These are phyloP conservation scores for Poronia punctata DNA, from an alignment of 495 filamentous ascomycete genomes.

Conservation along the genomic window DNA sequence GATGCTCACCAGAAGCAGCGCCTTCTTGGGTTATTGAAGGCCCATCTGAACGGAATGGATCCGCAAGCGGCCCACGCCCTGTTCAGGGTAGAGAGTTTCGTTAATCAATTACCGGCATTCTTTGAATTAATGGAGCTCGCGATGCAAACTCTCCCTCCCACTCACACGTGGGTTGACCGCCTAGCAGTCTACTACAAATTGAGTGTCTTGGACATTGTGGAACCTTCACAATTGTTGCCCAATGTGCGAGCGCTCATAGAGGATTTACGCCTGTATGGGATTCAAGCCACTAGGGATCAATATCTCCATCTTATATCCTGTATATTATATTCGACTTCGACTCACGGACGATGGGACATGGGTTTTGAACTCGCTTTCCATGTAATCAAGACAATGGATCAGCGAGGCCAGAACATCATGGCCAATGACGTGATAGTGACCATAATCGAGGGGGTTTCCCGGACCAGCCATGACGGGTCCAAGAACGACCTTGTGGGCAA, in stretches of 20 bases:
- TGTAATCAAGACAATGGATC: constrained; percentile 33
- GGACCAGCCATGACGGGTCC: background rate
- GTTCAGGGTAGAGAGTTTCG: background rate
- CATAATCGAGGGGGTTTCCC: constrained; percentile 29
- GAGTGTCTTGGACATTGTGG: background rate
- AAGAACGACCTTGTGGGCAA: constrained; percentile 9
- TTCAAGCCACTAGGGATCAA: constrained; percentile 26
- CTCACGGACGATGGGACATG: constrained; percentile 2
- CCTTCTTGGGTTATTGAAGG: constrained; percentile 17
- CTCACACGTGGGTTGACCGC: constrained; percentile 24
- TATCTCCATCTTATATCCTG: constrained; percentile 27
- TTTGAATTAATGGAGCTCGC: constrained; percentile 19
- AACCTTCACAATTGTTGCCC: background rate
- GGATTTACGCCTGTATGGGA: constrained; percentile 22
- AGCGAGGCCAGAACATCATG: constrained; percentile 25
- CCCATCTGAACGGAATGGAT: constrained; percentile 10
- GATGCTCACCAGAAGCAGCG: constrained; percentile 19
- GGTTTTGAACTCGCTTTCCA: constrained; percentile 26
- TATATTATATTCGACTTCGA: constrained; percentile 23
- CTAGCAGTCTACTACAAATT: constrained; percentile 21
- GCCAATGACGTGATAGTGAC: constrained; percentile 32
- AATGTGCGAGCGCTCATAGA: constrained; percentile 13
- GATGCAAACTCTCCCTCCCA: constrained; percentile 18
- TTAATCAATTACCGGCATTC: constrained; percentile 11
- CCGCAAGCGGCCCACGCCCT: background rate